Base-by-base conservation (phyloP, 1,284 basidiomycete genomes). In the Cutaneotrichosporon mucoides region DNA sequence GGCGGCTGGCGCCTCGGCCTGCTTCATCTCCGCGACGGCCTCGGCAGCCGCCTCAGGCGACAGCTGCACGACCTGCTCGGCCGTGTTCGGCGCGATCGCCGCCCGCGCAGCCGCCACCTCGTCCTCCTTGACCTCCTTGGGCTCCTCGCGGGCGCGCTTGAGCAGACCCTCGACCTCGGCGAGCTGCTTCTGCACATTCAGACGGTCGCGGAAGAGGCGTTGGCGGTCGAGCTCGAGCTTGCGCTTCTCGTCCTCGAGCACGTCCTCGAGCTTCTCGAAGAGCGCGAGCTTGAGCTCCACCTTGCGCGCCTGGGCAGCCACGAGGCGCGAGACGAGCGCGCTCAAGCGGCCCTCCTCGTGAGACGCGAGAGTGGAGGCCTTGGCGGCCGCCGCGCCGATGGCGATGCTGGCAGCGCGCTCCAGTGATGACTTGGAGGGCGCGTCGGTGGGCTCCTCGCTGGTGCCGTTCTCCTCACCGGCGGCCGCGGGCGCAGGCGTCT, bases 241-340 rank as follows among this genome's bases (percentile, higher is more conserved):
- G 44, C 77, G 66, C 61, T 76, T 75, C 77, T 97, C 93, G 59
- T 90, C 87, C 74, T 96, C 93, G 46, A 97, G 81, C 16, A 92
- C 81, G 54, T 89, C 87, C 75, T 97, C 93, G 55, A 97, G 82
- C 73, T 90, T 86, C 74, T 95, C 92, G 71, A 96, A 96, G 75
- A 93, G 89, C 3, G 84, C 79, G 83, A 92, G 89, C 82, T 97
- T 96, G 63, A 94, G 81, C 74, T 98, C 93, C 52, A 99, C 85
- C 77, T 98, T 98, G 15, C 86, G 87, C 49, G 97, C 82, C 59
- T 95, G 96, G 36, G 95, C 84, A 70, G 92, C 89, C 77, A 98
- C 90, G 59, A 98, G 84, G 51, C 87, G 85, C 1, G 89, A 86
- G 16, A 98, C 86, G 24, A 94, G 85, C 54, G 84, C 82, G 50